These are phyloP conservation scores for Stereum hirsutum DNA, from an alignment of 1,284 basidiomycete genomes.

Conservation along the genomic window DNA sequence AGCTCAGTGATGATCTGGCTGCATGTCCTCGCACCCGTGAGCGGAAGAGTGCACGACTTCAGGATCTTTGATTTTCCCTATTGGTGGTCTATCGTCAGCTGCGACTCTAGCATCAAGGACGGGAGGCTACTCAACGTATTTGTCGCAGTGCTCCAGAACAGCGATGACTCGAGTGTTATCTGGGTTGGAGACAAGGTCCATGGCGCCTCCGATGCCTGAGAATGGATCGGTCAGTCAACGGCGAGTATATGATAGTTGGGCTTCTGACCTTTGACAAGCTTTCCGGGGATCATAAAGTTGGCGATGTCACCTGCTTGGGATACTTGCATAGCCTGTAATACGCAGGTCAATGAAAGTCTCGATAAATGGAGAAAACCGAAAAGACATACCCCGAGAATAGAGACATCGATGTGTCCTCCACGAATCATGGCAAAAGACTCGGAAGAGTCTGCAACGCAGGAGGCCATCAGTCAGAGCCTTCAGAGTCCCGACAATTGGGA, in stretches of 20 bases:
- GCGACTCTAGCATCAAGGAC: too few relatives aligned
- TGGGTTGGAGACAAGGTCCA: conserved; percentile 94
- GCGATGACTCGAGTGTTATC: conserved; percentile 87
- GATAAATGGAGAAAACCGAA: conserved; percentile 2
- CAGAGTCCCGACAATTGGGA: conserved; percentile 1
- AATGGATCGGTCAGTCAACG: neutral
- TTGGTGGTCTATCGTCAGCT: too few relatives aligned
- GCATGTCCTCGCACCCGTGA: conserved; percentile 84
- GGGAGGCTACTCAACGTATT: too few relatives aligned
- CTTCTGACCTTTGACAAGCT: conserved; percentile 72
- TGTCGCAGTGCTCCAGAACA: conserved; percentile 87
- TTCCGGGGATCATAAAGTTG: conserved; percentile 97
- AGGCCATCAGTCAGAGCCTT: conserved; percentile 1
- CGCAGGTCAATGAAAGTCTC: conserved; percentile 3
- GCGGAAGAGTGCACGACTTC: conserved; percentile 73
- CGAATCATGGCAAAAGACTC: conserved; percentile 97
- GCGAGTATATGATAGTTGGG: neutral
- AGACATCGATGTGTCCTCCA: conserved; percentile 91
- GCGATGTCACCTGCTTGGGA: conserved; percentile 90
- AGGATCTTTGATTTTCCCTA: conserved; percentile 90
- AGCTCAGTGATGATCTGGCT: conserved; percentile 93
- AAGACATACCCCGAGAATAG: conserved; percentile 62
- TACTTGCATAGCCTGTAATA: conserved; percentile 82
- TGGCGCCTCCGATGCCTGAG: conserved; percentile 88
- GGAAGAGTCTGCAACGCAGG: conserved; percentile 51